phyloP scores from a whole-genome alignment of 805 yeast genomes.

The Candida succiphila region DNA sequence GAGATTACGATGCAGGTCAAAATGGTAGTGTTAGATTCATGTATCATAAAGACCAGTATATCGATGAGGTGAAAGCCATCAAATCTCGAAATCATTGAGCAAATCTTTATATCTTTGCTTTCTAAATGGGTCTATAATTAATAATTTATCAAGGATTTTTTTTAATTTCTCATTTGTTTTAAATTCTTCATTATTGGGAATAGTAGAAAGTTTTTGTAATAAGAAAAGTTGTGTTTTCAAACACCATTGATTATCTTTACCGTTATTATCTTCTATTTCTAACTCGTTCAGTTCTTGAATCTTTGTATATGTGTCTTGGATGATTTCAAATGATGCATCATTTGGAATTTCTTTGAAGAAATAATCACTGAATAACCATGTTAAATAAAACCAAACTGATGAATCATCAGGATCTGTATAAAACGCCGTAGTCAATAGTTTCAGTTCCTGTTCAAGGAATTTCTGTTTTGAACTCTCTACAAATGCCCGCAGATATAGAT shows the following conservation, averaged over 20 bases:
- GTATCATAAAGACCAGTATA: slow-evolving; percentile 17
- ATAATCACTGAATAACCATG: slow-evolving; percentile 57
- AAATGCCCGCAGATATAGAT: slow-evolving; percentile 10
- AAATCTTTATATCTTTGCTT: slow-evolving; percentile 43
- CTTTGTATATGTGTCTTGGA: slow-evolving; percentile 34
- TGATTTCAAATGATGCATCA: slow-evolving; percentile 21
- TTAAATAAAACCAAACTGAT: slow-evolving; percentile 82
- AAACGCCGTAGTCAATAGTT: slow-evolving; percentile 69
- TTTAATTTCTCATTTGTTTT: slow-evolving; percentile 22
- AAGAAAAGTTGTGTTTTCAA: slow-evolving; percentile 43
- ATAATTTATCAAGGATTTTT: slow-evolving; percentile 30
- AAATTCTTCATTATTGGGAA: slow-evolving; percentile 5
- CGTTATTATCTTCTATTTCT: slow-evolving; percentile 59
- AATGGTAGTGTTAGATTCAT: slow-evolving; percentile 22
- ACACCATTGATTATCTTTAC: slow-evolving; percentile 66
- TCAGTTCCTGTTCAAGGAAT: slow-evolving; percentile 48
- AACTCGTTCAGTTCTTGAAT: slow-evolving; percentile 59
- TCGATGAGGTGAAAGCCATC: slow-evolving; percentile 12
- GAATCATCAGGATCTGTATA: slow-evolving; percentile 93
- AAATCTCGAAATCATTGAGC: neutral
- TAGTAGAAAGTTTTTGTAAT: slow-evolving; percentile 24
- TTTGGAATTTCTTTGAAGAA: slow-evolving; percentile 23
- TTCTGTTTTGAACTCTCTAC: slow-evolving; percentile 11
- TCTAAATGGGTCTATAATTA: slow-evolving; percentile 56
- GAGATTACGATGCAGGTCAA: slow-evolving; percentile 21